Evolutionary conservation across 1,284 basidiomycete species (phyloP), one percentile per base, ranked within the genome.

Genomic region (Rugosomyces carneus): DNA sequence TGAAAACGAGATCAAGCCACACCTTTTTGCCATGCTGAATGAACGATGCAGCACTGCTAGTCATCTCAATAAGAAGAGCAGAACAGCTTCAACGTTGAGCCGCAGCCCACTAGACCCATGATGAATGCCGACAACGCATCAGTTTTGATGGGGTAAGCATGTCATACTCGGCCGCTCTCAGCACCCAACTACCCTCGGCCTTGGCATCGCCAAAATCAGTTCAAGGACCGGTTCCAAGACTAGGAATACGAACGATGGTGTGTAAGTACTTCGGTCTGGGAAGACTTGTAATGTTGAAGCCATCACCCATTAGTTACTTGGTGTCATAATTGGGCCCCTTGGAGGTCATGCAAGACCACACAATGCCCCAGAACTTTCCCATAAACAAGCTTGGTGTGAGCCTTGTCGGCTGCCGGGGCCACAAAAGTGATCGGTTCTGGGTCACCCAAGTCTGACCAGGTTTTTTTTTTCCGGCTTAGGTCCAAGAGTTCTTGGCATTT

Each of bases 11-110:
- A 35, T 5, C 20, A 32, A 7, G 10, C 36, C 24, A 27, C 39
- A 49, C 56, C 52, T 57, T 57, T 29, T 57, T 57, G 44, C 56
- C 54, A 5, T 45, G 52, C 36, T 56, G 47, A 53, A 60, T 49
- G 44, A 61, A 61, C 23, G 53, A 32, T 21, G 55, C 47, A 24
- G 54, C 56, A 19, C 39, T 16, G 40, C 37, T 53, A 24, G 50
- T 36, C 47, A 51, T 55, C 20, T 32, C 24, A 36, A 11, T 18
- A 43, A n/a, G n/a, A n/a, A n/a, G n/a, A n/a, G n/a, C n/a, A n/a
- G 27, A 37, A 18, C 34, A 24, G 45, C 34, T 27, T 34, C 36
- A 23, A 44, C 24, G 29, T 10, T 29, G 27, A 29, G 10, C 27
- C 27, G 10, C 3, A 10, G 36, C 36, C n/a, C n/a, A n/a, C n/a